Evolutionary conservation across 2,329 filamentous ascomycete species (phyloP).

Genomic region (Colletotrichum cereale): DNA sequence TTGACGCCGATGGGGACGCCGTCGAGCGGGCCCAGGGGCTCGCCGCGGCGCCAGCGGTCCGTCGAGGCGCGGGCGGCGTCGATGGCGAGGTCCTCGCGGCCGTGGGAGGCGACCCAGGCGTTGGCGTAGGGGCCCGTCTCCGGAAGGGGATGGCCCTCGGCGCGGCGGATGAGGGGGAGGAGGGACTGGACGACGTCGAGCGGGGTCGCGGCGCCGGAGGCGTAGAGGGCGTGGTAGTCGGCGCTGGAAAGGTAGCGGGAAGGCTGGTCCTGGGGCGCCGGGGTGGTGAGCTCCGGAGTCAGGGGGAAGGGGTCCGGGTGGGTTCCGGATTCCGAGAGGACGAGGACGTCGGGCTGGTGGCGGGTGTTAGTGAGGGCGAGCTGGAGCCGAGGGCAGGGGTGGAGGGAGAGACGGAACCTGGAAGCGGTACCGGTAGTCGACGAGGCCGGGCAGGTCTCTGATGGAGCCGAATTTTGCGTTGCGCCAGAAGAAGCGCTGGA

Average conservation of each 20-base stretch:
- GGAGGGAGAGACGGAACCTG: conserved; percentile 54
- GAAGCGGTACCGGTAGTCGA: conserved; percentile 58
- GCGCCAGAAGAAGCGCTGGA: conserved; percentile 77
- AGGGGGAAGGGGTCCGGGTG: conserved; percentile 38
- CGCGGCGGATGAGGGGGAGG: conserved; percentile 76
- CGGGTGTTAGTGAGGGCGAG: conserved; percentile 20
- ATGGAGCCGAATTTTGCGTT: conserved; percentile 71
- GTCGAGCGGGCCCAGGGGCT: conserved; percentile 77
- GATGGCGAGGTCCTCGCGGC: conserved; percentile 67
- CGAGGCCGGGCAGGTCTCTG: conserved; percentile 61
- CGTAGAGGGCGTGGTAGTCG: conserved; percentile 84
- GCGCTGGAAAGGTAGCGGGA: conserved; percentile 75
- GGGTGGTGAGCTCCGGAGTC: conserved; percentile 54
- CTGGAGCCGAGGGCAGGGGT: no score
- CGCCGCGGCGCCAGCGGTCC: conserved; percentile 75
- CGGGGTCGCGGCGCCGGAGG: conserved; percentile 77
- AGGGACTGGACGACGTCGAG: conserved; percentile 78
- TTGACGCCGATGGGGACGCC: conserved; percentile 88
- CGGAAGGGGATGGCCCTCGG: conserved; percentile 47
- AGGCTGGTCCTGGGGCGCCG: conserved; percentile 54
- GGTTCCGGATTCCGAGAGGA: conserved; percentile 56
- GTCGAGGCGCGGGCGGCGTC: conserved; percentile 81
- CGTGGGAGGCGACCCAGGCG: conserved; percentile 78
- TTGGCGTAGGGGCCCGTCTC: conserved; percentile 65
- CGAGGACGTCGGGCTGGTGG: conserved; percentile 68